These are phyloP conservation scores for Solanum neorickii DNA, from an alignment of 257 asterid species.

Conservation along the genomic window DNA sequence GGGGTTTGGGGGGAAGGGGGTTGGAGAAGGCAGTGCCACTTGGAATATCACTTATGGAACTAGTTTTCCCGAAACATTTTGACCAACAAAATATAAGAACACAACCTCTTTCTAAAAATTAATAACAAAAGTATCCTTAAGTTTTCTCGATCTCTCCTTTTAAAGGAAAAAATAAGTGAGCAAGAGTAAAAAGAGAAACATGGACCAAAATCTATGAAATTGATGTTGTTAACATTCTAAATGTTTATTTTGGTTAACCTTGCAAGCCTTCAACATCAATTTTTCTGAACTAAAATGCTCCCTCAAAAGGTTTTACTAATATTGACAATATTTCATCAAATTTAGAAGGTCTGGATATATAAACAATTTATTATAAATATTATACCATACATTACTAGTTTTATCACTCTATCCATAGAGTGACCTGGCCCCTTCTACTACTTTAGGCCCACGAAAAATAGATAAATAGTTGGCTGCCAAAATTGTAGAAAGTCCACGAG, in stretches of 20 bases:
- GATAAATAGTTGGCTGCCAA: not conserved
- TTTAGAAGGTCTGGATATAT: not conserved
- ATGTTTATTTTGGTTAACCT: not conserved
- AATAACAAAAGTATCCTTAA: not conserved
- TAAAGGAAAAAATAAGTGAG: not conserved
- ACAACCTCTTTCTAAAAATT: not conserved
- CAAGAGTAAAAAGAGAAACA: not conserved
- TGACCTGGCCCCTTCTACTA: not conserved
- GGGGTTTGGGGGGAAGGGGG: not conserved
- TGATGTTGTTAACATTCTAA: not conserved
- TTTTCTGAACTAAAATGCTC: not conserved
- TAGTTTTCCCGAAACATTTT: not conserved
- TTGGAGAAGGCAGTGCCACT: too few species aligned
- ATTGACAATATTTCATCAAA: not conserved
- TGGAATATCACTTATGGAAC: too few species aligned
- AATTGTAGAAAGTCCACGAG: not conserved
- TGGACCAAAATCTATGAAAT: not conserved
- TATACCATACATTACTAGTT: not conserved
- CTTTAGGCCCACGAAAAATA: not conserved
- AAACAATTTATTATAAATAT: not conserved
- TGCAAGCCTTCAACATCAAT: not conserved
- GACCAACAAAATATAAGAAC: not conserved
- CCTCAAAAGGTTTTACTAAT: not conserved
- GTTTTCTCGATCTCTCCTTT: not conserved
- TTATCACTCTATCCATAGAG: not conserved